Evolutionary conservation across 1,284 basidiomycete species (phyloP).

Genomic region (Xerocomus amazonicus): DNA sequence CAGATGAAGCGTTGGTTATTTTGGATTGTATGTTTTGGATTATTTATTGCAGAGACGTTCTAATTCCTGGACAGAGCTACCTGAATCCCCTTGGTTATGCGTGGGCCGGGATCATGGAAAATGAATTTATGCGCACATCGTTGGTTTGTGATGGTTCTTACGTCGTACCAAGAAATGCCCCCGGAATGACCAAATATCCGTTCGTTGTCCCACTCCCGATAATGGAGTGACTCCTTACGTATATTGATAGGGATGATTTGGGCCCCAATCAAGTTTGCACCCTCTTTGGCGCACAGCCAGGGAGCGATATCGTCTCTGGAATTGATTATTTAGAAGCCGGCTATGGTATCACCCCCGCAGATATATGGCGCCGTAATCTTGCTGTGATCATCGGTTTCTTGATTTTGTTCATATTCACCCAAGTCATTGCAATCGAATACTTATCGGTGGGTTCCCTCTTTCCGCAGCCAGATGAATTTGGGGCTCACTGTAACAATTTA

Average conservation of each 20-base stretch:
- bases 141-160: conserved; percentile 66
- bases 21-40: conserved; percentile 58
- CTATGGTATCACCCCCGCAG: conserved; percentile 46
- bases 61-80: conserved; percentile 50
- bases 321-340: conserved; percentile 57
- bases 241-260: conserved; percentile 38
- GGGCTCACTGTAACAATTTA: neutral
- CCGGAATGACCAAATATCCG: conserved; percentile 64
- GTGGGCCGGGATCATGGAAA: conserved; percentile 79
- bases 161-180: conserved; percentile 69
- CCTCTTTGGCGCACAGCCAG: conserved; percentile 53
- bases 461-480: neutral
- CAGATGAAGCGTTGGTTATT: conserved; percentile 87
- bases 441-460: conserved; percentile 47
- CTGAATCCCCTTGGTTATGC: conserved; percentile 76
- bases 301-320: conserved; percentile 48
- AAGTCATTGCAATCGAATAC: conserved; percentile 59
- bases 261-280: conserved; percentile 71
- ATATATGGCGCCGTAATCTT: conserved; percentile 63
- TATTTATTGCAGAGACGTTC: neutral
- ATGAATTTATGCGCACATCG: conserved; percentile 75
- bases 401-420: conserved; percentile 62
- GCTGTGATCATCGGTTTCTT: conserved; percentile 60
- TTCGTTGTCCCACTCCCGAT: conserved; percentile 35
- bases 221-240: conserved; percentile 1